These are phyloP conservation scores for Phytopythium ostracodes DNA, from an alignment of 352 stramenopile genomes.

Conservation along the genomic window DNA sequence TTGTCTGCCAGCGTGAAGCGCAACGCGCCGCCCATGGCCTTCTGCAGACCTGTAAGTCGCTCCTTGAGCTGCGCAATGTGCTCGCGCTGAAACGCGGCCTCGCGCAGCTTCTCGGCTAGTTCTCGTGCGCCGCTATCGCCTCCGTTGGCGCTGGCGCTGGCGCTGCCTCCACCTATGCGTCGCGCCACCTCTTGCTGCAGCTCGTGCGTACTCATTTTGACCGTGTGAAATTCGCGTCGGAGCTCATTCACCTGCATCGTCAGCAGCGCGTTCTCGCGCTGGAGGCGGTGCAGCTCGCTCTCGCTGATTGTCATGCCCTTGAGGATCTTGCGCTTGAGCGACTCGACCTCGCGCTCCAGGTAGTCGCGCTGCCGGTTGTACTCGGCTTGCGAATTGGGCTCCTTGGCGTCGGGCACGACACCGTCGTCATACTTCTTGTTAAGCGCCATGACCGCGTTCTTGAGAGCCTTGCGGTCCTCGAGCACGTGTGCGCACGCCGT, in stretches of 20 bases:
- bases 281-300: constrained; percentile 70
- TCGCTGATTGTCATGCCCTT: constrained; percentile 85
- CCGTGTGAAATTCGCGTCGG: constrained; percentile 73
- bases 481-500: constrained; percentile 66
- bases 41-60: constrained; percentile 56
- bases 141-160: constrained; percentile 8
- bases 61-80: constrained; percentile 75
- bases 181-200: constrained; percentile 10
- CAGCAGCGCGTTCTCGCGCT: constrained; percentile 79
- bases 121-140: constrained; percentile 15
- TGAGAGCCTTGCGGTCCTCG: constrained; percentile 77
- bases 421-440: constrained; percentile 86
- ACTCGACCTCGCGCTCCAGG: constrained; percentile 87
- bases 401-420: constrained; percentile 66
- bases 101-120: constrained; percentile 46
- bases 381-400: constrained; percentile 88
- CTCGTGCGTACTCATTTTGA: constrained; percentile 70
- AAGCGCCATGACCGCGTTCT: constrained; percentile 69
- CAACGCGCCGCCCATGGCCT: constrained; percentile 49
- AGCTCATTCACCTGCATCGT: constrained; percentile 84
- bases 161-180: constrained; percentile 40
- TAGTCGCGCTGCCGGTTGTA: constrained; percentile 92
- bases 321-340: constrained; percentile 89
- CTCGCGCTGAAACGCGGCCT: constrained; percentile 63
- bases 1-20: constrained; percentile 43